phyloP scores from a whole-genome alignment of 108 stramenopile species.

The Discostella pseudostelligera region DNA sequence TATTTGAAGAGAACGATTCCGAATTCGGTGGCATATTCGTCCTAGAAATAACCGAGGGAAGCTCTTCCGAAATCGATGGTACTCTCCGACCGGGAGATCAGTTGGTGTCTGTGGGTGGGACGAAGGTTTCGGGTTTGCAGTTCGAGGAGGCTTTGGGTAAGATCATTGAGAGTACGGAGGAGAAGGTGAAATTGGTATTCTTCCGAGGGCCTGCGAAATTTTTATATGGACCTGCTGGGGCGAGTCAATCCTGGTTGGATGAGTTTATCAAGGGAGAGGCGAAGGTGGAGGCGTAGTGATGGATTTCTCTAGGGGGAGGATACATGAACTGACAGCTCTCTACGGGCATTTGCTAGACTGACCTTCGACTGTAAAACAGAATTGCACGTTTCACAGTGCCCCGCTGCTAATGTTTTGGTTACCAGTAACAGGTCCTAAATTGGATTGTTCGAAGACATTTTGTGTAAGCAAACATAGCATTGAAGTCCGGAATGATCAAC shows the following conservation, averaged over 20 bases:
- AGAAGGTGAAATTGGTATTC: slow-evolving; percentile 57
- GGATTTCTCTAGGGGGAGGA: no score
- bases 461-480: no score
- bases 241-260: slow-evolving; percentile 79
- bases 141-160: slow-evolving; percentile 83
- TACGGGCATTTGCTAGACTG: no score
- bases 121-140: slow-evolving; percentile 64
- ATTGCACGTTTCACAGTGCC: no score
- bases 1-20: slow-evolving; percentile 90
- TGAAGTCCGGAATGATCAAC: no score
- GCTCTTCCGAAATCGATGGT: slow-evolving; percentile 61
- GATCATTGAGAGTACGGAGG: slow-evolving; percentile 70
- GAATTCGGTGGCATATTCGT: slow-evolving; percentile 85
- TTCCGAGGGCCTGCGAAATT: slow-evolving; percentile 80
- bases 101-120: slow-evolving; percentile 69
- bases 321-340: no score
- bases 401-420: no score
- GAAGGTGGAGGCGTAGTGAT: slow-evolving; percentile 28
- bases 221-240: slow-evolving; percentile 85
- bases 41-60: slow-evolving; percentile 70
- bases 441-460: no score
- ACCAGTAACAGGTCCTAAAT: no score
- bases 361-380: no score
- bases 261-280: slow-evolving; percentile 68
- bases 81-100: slow-evolving; percentile 72